Conservation (phyloP, 495 filamentous ascomycete species). For the Penicillium atrosanguineum region DNA sequence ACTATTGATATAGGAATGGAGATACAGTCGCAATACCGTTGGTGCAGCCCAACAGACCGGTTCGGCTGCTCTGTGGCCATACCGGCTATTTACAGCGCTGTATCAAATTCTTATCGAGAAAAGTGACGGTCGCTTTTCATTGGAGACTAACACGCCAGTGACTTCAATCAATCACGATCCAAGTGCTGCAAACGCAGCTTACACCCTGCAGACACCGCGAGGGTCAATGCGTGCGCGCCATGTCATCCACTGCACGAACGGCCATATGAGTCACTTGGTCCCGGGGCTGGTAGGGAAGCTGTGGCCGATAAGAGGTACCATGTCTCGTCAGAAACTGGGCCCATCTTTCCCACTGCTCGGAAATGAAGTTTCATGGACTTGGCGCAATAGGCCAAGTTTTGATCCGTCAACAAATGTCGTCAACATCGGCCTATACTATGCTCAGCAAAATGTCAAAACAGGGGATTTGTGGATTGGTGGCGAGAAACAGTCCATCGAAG, state of each 20-base stretch:
- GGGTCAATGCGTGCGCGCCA: no score
- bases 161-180: neutral
- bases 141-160: neutral
- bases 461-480: neutral
- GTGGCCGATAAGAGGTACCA: no score
- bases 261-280: no score
- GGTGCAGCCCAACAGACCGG: no score
- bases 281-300: no score
- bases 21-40: no score
- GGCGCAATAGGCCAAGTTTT: neutral
- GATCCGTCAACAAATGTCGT: neutral
- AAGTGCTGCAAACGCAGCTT: neutral
- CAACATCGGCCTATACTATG: neutral
- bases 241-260: no score
- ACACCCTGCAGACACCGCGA: no score
- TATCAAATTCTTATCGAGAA: neutral
- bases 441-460: neutral
- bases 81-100: neutral
- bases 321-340: neutral
- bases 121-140: neutral
- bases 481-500: neutral
- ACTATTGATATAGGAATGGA: no score
- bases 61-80: neutral
- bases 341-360: neutral
- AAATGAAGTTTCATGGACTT: neutral